Evolutionary conservation across 2,329 filamentous ascomycete genomes (phyloP).

Genomic region (Fusarium pseudograminearum): DNA sequence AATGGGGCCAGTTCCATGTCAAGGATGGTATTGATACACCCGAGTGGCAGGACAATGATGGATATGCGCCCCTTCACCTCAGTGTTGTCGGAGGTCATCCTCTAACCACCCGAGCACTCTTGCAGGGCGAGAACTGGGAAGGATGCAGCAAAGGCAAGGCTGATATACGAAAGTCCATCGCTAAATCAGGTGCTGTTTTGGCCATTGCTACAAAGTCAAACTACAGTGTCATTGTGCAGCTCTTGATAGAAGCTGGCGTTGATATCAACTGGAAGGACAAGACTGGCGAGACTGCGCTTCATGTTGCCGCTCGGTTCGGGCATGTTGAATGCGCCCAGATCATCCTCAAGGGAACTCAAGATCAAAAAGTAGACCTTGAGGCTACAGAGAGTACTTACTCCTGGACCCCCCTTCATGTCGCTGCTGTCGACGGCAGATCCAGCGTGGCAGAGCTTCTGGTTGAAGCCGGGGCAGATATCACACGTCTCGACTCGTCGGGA

Average conservation of each 20-base stretch:
- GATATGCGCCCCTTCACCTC: slow-evolving; percentile 90
- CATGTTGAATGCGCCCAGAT: slow-evolving; percentile 83
- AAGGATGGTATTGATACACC: slow-evolving; percentile 86
- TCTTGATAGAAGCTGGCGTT: slow-evolving; percentile 89
- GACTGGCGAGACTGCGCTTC: slow-evolving; percentile 89
- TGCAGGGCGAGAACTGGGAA: slow-evolving; percentile 84
- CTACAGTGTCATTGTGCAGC: slow-evolving; percentile 83
- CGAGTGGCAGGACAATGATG: slow-evolving; percentile 92
- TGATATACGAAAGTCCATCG: slow-evolving; percentile 74
- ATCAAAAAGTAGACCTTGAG: slow-evolving; percentile 81
- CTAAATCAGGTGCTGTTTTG: slow-evolving; percentile 88
- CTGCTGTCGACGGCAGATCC: slow-evolving; percentile 88
- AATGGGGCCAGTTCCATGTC: slow-evolving; percentile 88
- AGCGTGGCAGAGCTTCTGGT: slow-evolving; percentile 81
- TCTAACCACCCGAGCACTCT: slow-evolving; percentile 82
- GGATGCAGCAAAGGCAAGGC: slow-evolving; percentile 72
- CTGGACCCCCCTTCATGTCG: slow-evolving; percentile 96
- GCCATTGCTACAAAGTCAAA: slow-evolving; percentile 90
- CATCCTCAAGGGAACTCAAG: slow-evolving; percentile 75
- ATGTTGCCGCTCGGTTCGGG: slow-evolving; percentile 90
- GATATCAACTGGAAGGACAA: slow-evolving; percentile 95
- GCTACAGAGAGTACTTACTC: slow-evolving; percentile 85
- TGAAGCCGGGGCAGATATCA: slow-evolving; percentile 80
- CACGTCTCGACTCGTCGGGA: slow-evolving; percentile 83
- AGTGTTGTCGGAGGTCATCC: slow-evolving; percentile 93